Conservation (phyloP, 208 protist species). For the Leishmania mexicana region DNA sequence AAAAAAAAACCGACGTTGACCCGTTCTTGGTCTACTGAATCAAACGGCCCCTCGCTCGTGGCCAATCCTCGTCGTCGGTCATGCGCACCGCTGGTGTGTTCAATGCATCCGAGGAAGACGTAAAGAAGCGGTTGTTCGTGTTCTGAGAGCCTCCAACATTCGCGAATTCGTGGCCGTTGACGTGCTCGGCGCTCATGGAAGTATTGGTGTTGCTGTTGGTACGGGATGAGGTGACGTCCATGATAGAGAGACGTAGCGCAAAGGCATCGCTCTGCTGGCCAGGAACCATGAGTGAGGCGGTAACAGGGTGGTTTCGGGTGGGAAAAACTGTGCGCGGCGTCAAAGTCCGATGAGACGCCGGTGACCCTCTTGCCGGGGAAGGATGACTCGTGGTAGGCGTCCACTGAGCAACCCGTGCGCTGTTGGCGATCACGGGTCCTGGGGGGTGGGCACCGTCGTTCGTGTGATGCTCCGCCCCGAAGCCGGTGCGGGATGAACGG, state of each 20-base stretch:
- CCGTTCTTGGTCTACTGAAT: constrained; percentile 14
- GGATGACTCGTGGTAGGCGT: constrained; percentile 11
- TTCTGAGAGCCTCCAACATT: constrained; percentile 4
- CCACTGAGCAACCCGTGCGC: neutral
- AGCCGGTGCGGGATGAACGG: neutral
- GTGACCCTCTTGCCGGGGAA: constrained; percentile 1
- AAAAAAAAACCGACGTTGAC: neutral
- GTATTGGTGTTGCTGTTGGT: constrained; percentile 21
- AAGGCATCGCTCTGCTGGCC: constrained; percentile 9
- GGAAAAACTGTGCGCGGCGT: constrained; percentile 6
- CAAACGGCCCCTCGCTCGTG: constrained; percentile 6
- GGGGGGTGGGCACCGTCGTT: constrained; percentile 4
- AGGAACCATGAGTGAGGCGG: neutral
- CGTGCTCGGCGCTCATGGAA: constrained; percentile 25
- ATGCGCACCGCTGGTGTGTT: constrained; percentile 28
- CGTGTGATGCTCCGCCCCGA: neutral
- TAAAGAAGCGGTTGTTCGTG: constrained; percentile 20
- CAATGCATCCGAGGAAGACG: constrained; percentile 22
- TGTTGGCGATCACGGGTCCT: neutral
- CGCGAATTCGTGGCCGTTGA: constrained; percentile 15
- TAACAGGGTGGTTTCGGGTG: constrained; percentile 3
- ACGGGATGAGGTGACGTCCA: constrained; percentile 14
- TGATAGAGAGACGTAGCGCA: constrained; percentile 10
- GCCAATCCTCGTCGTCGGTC: constrained; percentile 31
- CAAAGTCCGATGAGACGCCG: constrained; percentile 15